Evolutionary conservation across 164 flowering plant species (phyloP).

Genomic region (Umbilicus rupestris): DNA sequence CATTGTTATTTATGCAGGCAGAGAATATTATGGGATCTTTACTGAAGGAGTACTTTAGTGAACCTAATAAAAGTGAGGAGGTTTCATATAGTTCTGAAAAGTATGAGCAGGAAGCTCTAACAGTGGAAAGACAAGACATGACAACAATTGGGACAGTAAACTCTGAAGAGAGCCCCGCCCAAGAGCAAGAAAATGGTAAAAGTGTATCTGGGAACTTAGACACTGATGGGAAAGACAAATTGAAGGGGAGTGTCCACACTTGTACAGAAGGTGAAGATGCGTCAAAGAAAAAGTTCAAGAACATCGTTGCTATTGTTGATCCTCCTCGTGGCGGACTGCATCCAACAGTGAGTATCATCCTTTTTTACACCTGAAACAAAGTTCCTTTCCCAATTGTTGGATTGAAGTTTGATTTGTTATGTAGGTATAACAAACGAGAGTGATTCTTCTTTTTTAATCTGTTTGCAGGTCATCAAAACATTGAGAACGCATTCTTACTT

Average conservation of each 20-base stretch:
- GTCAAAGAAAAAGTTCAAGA: slow-evolving; percentile 15
- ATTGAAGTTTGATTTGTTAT: slow-evolving; percentile 10
- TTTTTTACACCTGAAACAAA: no score
- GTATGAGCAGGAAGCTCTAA: slow-evolving; percentile 16
- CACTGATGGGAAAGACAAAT: slow-evolving; percentile 6
- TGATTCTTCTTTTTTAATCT: slow-evolving; percentile 5
- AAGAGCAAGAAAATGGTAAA: neutral
- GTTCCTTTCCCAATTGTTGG: neutral
- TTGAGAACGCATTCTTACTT: slow-evolving; percentile 68
- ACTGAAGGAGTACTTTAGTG: slow-evolving; percentile 48
- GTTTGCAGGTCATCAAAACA: slow-evolving; percentile 63
- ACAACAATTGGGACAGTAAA: neutral
- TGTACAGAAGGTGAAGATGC: slow-evolving; percentile 6
- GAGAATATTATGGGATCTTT: slow-evolving; percentile 85
- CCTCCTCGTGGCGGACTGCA: slow-evolving; percentile 27
- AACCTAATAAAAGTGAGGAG: slow-evolving; percentile 21
- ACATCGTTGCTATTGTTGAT: slow-evolving; percentile 14
- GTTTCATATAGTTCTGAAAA: slow-evolving; percentile 17
- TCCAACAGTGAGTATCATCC: slow-evolving; percentile 61
- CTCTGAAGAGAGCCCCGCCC: neutral
- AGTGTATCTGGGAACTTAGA: neutral
- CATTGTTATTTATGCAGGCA: slow-evolving; percentile 35
- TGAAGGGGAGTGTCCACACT: slow-evolving; percentile 4
- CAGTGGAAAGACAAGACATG: neutral
- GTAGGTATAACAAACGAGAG: slow-evolving; percentile 59